Base-by-base conservation (phyloP, 2,329 filamentous ascomycete genomes). In the Leptosphaerulina australis region DNA sequence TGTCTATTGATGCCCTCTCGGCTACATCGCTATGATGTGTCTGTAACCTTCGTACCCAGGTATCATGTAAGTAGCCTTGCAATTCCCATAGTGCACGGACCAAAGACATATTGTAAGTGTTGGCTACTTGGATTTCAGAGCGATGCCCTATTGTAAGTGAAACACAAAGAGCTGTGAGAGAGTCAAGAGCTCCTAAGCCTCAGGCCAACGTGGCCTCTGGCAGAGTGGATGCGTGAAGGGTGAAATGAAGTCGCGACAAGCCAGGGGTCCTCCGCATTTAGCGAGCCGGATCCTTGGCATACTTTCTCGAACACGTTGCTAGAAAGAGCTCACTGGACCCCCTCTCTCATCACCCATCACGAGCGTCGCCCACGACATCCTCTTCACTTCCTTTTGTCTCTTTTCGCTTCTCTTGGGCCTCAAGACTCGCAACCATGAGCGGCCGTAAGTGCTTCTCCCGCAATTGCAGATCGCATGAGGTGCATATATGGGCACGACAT, bases 361-460 rank as follows among this genome's bases (percentile, higher is more conserved):
- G 55, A 60, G 53, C 53, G 50, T 57, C 58, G 60, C 50, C 59
- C 54, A 46, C 60, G 62, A 53, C 58, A 53, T 55, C 60, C 53
- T 60, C 60, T 60, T 62, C 57, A 58, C 53, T 65, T 66, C 63
- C 59, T 49, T 56, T 63, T 62, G 54, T 69, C 68, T 66, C 66
- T 58, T 68, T 66, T 67, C 59, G 64, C 60, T 63, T 63, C 59
- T 60, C 57, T 53, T 53, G 61, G 67, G 62, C 55, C 62, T 59
- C 59, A 61, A 62, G 50, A 63, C 59, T 67, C 69, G 76, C 76
- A 77, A 82, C 68, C 70, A 83, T 83, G 81, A 83, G 80, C 74
- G 81, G 81, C 74, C 77, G 81, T 83, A 74, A 79, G 81, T 81
- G 46, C 58, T 39, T 55, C 63, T 69, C 37, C 45, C 53, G 34